Percentiles rank a stretch among this genome's conserved stretches.
Evolutionary conservation across 768 basidiomycete species (phyloP).

Genomic region (Mycena alexandri): DNA sequence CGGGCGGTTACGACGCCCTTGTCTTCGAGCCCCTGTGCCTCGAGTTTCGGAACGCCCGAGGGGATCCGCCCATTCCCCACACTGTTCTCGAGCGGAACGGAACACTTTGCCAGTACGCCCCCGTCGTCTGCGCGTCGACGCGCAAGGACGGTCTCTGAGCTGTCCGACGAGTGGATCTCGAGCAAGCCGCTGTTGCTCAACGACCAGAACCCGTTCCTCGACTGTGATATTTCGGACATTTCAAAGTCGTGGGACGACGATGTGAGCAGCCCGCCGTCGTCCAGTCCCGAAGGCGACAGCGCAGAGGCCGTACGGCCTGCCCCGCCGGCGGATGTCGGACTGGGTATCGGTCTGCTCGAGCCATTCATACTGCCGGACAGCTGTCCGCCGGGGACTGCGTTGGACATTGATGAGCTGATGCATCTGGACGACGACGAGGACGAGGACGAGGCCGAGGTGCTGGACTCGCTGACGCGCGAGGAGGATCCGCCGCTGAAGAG

Average conservation of each 20-base stretch:
- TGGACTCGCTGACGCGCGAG: conserved; percentile 32
- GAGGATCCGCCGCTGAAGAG: conserved; percentile 35
- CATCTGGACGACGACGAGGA: conserved; percentile 49
- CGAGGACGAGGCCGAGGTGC: conserved; percentile 45
- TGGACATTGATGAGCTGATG: conserved; percentile 43
- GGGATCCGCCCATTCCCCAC: conserved; percentile 54
- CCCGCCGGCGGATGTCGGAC: conserved; percentile 53
- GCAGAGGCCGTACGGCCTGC: conserved; percentile 60
- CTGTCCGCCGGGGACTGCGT: conserved; percentile 49
- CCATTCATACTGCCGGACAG: conserved; percentile 63
- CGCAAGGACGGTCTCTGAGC: conserved; percentile 49
- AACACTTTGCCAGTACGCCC: conserved; percentile 33
- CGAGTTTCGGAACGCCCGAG: conserved; percentile 48
- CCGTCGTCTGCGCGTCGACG: conserved; percentile 38
- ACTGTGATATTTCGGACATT: neutral
- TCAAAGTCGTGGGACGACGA: conserved; percentile 23
- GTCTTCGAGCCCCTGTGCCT: conserved; percentile 37
- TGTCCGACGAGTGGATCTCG: conserved; percentile 56
- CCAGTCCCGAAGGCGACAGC: conserved; percentile 59
- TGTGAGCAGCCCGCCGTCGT: conserved; percentile 44
- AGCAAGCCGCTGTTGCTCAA: conserved; percentile 24
- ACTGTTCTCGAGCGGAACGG: conserved; percentile 48
- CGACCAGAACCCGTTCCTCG: conserved; percentile 35
- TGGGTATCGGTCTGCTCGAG: conserved; percentile 68
- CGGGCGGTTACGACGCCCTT: conserved; percentile 23